Evolutionary conservation across 2,329 filamentous ascomycete species (phyloP), one percentile per base, ranked within the genome.

Genomic region (Cladophialophora chaetospira): DNA sequence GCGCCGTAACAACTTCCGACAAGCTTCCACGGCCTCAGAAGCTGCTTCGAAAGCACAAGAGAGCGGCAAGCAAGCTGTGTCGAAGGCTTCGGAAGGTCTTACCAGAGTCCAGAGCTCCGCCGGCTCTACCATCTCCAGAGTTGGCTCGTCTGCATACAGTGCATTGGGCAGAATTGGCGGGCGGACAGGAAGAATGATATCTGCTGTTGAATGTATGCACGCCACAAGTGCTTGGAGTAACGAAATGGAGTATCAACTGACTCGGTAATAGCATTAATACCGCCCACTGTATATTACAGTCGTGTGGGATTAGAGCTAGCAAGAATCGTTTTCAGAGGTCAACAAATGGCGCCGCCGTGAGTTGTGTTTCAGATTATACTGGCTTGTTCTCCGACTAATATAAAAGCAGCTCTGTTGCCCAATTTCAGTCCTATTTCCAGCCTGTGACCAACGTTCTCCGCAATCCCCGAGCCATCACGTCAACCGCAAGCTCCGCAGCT

Each of bases 341-440:
- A 93, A 77, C 89, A 88, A 79, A 97, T 99, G 91, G 80, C 82
- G 72, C 91, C 91, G 77, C 94, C 94, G 94, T 99, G 88, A 86
- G 92, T 80, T 45, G 43, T 17, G 11, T 31, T 19, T 28, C 13
- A 9, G 5, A 51, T n/a, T 1, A 13, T 21, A 19, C 21, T 19
- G n/a, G 9, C 5, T 4, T 28, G 11, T 29, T 52, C 48, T 56
- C 44, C 52, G 21, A 51, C 33, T 42, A 25, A 47, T 28, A 9
- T 2, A n/a, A 3, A 21, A 6, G 6, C 56, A 56, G 59, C 57
- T 63, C 48, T 47, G n/a, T 89, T 65, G 81, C 86, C 71, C 90
- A 89, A 65, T 90, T 97, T 82, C 91, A 97, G 77, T 80, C 81
- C 69, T 95, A 92, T 82, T 89, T 90, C 78, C 86, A 91, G 77